These are phyloP conservation scores for Cyamopsis tetragonoloba DNA, from an alignment of 306 rosid genomes.

Conservation along the genomic window DNA sequence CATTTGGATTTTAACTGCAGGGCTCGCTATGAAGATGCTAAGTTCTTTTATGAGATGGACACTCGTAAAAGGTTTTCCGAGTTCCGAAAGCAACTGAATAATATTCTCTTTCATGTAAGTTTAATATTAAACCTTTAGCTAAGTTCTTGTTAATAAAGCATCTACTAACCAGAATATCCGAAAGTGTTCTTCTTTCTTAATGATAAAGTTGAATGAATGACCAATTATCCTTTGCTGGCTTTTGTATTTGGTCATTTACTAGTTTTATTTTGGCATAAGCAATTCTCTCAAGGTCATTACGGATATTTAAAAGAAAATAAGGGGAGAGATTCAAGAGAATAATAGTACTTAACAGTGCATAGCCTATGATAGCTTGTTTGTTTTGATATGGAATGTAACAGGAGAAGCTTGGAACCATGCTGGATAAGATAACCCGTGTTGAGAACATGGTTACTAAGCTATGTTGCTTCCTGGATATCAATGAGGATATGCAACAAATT, in stretches of 20 bases:
- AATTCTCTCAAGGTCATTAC: not conserved
- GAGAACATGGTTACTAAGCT: slow-evolving; percentile 53
- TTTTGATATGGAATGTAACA: slow-evolving; percentile 38
- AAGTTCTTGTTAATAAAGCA: not conserved
- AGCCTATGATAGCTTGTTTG: slow-evolving; percentile 14
- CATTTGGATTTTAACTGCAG: slow-evolving; percentile 43
- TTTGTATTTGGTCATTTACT: not conserved
- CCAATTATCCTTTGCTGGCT: not conserved
- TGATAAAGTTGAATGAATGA: slow-evolving; percentile 13
- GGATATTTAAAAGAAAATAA: not conserved
- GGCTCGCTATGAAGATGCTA: slow-evolving; percentile 97
- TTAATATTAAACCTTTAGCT: slow-evolving; percentile 13
- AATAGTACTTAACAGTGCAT: slow-evolving; percentile 7
- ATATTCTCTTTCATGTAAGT: slow-evolving; percentile 87
- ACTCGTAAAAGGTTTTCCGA: slow-evolving; percentile 66
- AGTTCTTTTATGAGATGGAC: slow-evolving; percentile 85
- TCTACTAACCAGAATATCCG: not conserved
- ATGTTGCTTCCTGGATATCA: slow-evolving; percentile 49
- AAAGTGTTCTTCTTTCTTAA: not conserved
- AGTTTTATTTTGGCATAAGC: not conserved
- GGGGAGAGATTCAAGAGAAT: not conserved
- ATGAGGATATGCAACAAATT: slow-evolving; percentile 43
- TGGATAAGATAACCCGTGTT: slow-evolving; percentile 83
- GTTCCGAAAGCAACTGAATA: slow-evolving; percentile 66
- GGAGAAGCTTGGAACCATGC: slow-evolving; percentile 96